phyloP scores from a whole-genome alignment of 495 filamentous ascomycete genomes.

The Tuber calosporum region DNA sequence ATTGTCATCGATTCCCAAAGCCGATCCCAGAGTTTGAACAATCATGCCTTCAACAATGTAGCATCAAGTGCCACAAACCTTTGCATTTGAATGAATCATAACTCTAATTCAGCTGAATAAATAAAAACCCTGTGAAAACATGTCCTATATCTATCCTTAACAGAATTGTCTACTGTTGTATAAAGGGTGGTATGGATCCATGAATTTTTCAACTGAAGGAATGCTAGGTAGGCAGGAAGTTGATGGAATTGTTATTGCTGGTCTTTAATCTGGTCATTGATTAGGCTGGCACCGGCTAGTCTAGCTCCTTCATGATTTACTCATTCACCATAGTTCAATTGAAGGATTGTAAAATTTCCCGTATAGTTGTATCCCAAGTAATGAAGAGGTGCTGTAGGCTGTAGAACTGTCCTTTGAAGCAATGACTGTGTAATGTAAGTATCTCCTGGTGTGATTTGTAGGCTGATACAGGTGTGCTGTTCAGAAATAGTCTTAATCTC shows the following conservation, averaged over 20 bases:
- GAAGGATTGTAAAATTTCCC: slow-evolving; percentile 7
- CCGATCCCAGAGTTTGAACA: slow-evolving; percentile 13
- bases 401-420: neutral
- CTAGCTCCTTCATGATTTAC: slow-evolving; percentile 8
- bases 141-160: neutral
- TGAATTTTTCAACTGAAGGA: slow-evolving; percentile 8
- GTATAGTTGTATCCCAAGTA: slow-evolving; percentile 8
- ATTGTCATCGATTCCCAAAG: slow-evolving; percentile 22
- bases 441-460: neutral
- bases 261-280: slow-evolving; percentile 7
- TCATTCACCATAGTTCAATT: slow-evolving; percentile 4
- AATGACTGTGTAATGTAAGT: slow-evolving; percentile 10
- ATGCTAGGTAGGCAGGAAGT: slow-evolving; percentile 11
- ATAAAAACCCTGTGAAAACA: slow-evolving; percentile 19
- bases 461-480: neutral
- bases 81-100: slow-evolving; percentile 13
- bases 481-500: neutral
- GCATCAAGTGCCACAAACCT: slow-evolving; percentile 16
- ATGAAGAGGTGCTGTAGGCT: slow-evolving; percentile 16
- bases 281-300: slow-evolving; percentile 1
- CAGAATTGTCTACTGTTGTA: neutral
- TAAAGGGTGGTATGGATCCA: neutral
- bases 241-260: slow-evolving; percentile 9
- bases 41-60: slow-evolving; percentile 19
- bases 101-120: slow-evolving; percentile 12